These are phyloP conservation scores for Kazachstania bromeliacearum DNA, from an alignment of 805 yeast species.

Conservation along the genomic window DNA sequence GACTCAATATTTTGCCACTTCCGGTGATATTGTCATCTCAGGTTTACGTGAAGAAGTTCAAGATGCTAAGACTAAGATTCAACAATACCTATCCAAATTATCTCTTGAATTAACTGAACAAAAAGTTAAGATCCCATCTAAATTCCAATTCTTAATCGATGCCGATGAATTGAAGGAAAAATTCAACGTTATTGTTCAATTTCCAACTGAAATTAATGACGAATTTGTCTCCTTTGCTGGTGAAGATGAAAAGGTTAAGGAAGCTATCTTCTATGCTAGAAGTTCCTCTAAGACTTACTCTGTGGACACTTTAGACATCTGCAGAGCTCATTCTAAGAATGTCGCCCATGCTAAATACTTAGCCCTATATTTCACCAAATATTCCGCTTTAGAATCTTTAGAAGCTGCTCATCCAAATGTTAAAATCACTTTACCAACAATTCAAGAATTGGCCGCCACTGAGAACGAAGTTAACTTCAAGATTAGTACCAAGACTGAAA, in stretches of 20 bases:
- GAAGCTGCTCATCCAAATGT: constrained; percentile 35
- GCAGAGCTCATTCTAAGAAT: constrained; percentile 82
- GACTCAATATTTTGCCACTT: constrained; percentile 13
- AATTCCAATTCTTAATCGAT: constrained; percentile 62
- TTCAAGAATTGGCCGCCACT: constrained; percentile 35
- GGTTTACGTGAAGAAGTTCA: constrained; percentile 67
- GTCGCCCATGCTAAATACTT: constrained; percentile 66
- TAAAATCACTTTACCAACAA: constrained; percentile 39
- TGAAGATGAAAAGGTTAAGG: constrained; percentile 43
- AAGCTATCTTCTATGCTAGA: constrained; percentile 58
- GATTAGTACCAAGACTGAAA: constrained; percentile 45
- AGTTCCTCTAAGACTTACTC: constrained; percentile 47
- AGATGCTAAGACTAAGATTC: constrained; percentile 44
- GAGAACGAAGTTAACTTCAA: constrained; percentile 42
- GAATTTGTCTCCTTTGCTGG: constrained; percentile 55
- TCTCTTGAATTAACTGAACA: constrained; percentile 40
- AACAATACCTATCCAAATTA: constrained; percentile 36
- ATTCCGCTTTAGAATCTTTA: constrained; percentile 37
- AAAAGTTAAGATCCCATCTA: constrained; percentile 54
- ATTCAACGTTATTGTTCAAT: constrained; percentile 46
- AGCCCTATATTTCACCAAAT: constrained; percentile 52
- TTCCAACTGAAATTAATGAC: constrained; percentile 40
- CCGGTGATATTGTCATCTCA: constrained; percentile 41
- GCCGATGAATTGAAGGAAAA: constrained; percentile 42
- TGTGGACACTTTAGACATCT: constrained; percentile 67